Conservation (phyloP, 2,329 filamentous ascomycete genomes). For the Exophiala sideris region DNA sequence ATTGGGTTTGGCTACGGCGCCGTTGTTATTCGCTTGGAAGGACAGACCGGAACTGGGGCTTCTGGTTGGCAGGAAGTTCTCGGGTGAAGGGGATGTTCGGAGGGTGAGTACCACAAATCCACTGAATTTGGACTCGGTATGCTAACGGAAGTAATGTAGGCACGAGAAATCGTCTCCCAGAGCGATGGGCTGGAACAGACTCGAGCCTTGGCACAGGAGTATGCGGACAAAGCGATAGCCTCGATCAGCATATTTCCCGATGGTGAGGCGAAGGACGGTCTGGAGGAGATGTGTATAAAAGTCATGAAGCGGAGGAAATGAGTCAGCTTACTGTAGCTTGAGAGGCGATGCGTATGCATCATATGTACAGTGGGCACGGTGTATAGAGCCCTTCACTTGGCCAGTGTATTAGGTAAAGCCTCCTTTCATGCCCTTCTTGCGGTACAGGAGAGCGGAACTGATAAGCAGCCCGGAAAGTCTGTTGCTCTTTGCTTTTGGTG, state of each 20-base stretch:
- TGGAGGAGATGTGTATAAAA: slow-evolving; percentile 92
- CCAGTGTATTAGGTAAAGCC: no score
- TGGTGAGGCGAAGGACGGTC: slow-evolving; percentile 88
- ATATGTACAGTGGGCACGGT: not conserved
- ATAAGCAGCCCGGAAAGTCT: no score
- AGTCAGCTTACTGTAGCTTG: not conserved
- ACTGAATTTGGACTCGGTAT: not conserved
- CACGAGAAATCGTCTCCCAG: slow-evolving; percentile 75
- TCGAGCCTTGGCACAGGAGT: slow-evolving; percentile 82
- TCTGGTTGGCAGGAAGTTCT: slow-evolving; percentile 89
- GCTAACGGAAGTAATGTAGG: slow-evolving; percentile 51
- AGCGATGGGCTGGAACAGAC: slow-evolving; percentile 92
- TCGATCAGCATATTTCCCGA: slow-evolving; percentile 83
- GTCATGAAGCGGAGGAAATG: slow-evolving; percentile 84
- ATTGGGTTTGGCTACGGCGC: slow-evolving; percentile 88
- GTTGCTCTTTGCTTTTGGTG: no score
- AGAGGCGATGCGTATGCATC: not conserved
- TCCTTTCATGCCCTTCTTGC: no score
- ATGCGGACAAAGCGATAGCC: slow-evolving; percentile 79
- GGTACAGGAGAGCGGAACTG: no score
- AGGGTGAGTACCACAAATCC: slow-evolving; percentile 57
- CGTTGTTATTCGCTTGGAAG: slow-evolving; percentile 93
- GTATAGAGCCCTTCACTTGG: no score
- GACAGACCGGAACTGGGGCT: slow-evolving; percentile 77
- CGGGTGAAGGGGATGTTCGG: slow-evolving; percentile 75